Conservation (phyloP, 2,329 filamentous ascomycete genomes). For the Bipolaris sorokiniana region DNA sequence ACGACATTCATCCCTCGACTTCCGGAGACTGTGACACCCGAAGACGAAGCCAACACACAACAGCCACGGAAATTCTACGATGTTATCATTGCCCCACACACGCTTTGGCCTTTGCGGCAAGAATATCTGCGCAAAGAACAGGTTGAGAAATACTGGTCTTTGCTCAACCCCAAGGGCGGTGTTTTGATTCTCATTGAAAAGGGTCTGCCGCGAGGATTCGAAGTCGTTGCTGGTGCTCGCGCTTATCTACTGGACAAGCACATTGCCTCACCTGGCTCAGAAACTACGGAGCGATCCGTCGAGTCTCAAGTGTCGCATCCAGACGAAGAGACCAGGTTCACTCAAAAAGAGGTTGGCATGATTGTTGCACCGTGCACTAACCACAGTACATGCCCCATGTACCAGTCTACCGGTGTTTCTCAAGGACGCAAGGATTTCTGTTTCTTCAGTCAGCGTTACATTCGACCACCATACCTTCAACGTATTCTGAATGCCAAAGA, state of each 20-base stretch:
- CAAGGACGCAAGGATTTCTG: conserved; percentile 86
- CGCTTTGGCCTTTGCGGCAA: conserved; percentile 76
- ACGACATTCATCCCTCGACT: conserved; percentile 91
- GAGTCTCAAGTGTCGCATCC: conserved; percentile 53
- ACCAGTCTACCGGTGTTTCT: conserved; percentile 70
- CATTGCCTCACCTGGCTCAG: conserved; percentile 67
- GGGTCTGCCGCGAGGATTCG: conserved; percentile 88
- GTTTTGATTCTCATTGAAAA: conserved; percentile 89
- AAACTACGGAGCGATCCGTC: conserved; percentile 46
- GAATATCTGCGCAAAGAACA: conserved; percentile 78
- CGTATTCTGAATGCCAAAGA: conserved; percentile 70
- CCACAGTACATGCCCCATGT: conserved; percentile 89
- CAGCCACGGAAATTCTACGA: conserved; percentile 78
- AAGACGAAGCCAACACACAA: conserved; percentile 51
- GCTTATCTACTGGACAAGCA: conserved; percentile 77
- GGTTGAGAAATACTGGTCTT: conserved; percentile 86
- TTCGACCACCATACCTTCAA: conserved; percentile 82
- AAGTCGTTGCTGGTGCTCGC: conserved; percentile 84
- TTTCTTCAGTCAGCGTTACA: conserved; percentile 87
- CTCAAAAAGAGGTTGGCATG: conserved; percentile 64
- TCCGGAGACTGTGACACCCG: conserved; percentile 80
- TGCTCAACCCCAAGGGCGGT: conserved; percentile 83
- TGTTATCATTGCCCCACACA: conserved; percentile 86
- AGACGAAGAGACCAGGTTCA: conserved; percentile 41
- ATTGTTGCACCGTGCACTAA: conserved; percentile 79